Evolutionary conservation across 768 basidiomycete genomes (phyloP), one percentile per base, ranked within the genome.

Genomic region (Suillus hirtellus): DNA sequence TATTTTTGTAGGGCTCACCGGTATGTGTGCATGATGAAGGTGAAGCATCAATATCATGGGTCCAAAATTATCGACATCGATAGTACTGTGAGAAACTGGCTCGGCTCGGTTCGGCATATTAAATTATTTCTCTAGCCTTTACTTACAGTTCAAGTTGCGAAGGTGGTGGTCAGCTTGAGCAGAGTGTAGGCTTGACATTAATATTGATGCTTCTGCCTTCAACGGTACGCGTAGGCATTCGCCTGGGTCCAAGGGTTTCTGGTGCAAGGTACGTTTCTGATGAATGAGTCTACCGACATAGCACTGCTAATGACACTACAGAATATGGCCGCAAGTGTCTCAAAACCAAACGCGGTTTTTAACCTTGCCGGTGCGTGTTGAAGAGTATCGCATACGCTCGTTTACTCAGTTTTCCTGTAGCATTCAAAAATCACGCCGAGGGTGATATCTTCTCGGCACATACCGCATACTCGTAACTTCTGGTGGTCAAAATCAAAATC

Each of bases 401-500:
- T 40, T 42, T 19, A 31, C 56, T 61, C 67, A 50, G 69, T 59
- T 5, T 43, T 27, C 31, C 59, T 44, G 31, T 34, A 68, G 69
- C 35, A 34, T 49, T 52, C 64, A 11, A 64, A 59, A 60, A 43
- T 58, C 60, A 9, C 44, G 60, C 27, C 37, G 44, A 31, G 31
- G 40, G 37, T 70, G n/a, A n/a, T 60, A 34, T 56, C 62, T 49
- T 49, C 34, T n/a, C 71, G 60, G 59, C 38, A 66, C 31, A 34
- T 64, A 47, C 64, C 61, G 17, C 66, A 66, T 59, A 62, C 38
- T 40, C 73, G 75, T 10, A 77, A 61, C 60, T 77, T 66, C 62
- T 75, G 74, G 75, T 75, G 75, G 74, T 71, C 74, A 2, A 75
- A 70, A 52, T 71, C 74, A 2, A 75, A 70, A 52, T 61, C 74